Percentiles rank a stretch among this genome's conserved stretches.
phyloP scores from a whole-genome alignment of 2,329 filamentous ascomycete genomes.

The Fusarium sp. region DNA sequence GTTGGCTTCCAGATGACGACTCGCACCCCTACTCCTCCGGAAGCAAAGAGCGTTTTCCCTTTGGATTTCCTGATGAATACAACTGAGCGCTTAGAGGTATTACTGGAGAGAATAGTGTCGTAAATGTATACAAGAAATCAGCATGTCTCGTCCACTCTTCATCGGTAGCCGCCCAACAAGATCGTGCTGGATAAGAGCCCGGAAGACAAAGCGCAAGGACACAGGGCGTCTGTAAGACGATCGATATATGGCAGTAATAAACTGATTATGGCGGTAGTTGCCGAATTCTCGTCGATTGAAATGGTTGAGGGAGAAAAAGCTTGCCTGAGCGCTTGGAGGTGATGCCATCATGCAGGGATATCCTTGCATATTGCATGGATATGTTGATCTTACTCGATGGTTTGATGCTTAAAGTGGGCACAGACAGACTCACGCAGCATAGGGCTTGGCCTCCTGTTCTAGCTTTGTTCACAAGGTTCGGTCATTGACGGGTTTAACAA shows the following conservation, averaged over 20 bases:
- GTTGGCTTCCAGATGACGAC: too few species aligned
- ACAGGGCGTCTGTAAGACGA: neutral
- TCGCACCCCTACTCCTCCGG: too few species aligned
- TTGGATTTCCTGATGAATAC: too few species aligned
- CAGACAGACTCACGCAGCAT: neutral
- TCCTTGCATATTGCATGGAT: neutral
- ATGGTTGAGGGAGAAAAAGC: neutral
- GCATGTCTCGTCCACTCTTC: too few species aligned
- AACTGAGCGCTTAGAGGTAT: too few species aligned
- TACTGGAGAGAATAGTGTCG: too few species aligned
- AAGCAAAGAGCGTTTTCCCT: too few species aligned
- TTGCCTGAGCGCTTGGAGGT: neutral
- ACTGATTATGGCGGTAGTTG: neutral
- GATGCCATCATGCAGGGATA: neutral
- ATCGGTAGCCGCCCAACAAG: too few species aligned
- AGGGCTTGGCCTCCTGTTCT: neutral
- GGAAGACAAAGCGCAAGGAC: conserved; percentile 1
- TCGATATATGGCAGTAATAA: neutral
- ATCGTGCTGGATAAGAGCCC: too few species aligned
- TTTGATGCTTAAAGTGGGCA: neutral
- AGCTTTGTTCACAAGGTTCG: too few species aligned
- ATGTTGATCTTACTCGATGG: neutral
- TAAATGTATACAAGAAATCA: too few species aligned
- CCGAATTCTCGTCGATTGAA: neutral
- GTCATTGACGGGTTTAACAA: neutral